Conservation (phyloP, 202 grass and related monocot species). For the Sporobolus alterniflorus region DNA sequence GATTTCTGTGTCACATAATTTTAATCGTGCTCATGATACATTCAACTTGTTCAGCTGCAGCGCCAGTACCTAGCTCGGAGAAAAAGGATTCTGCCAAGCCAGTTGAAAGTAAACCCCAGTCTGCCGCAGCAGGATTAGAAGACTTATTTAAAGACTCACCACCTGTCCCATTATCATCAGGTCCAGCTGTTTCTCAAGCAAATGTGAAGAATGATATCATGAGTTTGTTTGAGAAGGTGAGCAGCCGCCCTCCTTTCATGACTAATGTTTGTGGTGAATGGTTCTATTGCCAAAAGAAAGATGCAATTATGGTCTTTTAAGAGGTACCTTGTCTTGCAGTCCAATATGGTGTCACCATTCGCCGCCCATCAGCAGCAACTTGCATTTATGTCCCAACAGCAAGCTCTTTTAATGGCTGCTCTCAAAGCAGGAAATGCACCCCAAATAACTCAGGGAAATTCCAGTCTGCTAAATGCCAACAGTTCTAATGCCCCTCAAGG, state of each 20-base stretch:
- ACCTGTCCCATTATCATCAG: conserved; percentile 56
- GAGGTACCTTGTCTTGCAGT: conserved; percentile 65
- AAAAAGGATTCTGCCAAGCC: conserved; percentile 71
- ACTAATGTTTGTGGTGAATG: conserved; percentile 28
- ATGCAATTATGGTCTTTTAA: conserved; percentile 52
- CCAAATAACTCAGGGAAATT: conserved; percentile 45
- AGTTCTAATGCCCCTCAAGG: conserved; percentile 43
- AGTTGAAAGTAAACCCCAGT: conserved; percentile 62
- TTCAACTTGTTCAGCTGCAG: conserved; percentile 76
- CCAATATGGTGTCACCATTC: conserved; percentile 90
- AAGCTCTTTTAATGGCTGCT: conserved; percentile 87
- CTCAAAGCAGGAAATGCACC: conserved; percentile 76
- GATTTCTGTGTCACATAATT: conserved; percentile 6
- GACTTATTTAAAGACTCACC: conserved; percentile 93
- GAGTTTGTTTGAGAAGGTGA: conserved; percentile 99
- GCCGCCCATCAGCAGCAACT: conserved; percentile 91
- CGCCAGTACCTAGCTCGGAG: conserved; percentile 53
- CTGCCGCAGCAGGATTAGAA: conserved; percentile 58
- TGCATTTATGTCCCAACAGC: conserved; percentile 84
- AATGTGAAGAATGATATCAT: conserved; percentile 91
- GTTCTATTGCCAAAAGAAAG: neutral
- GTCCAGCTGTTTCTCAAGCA: conserved; percentile 50
- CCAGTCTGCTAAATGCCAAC: conserved; percentile 55
- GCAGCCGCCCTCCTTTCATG: conserved; percentile 5
- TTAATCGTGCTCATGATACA: conserved; percentile 29